Percentiles rank a stretch among this genome's conserved stretches.
Conservation (phyloP, 2,329 filamentous ascomycete genomes). For the Claviceps maximensis region DNA sequence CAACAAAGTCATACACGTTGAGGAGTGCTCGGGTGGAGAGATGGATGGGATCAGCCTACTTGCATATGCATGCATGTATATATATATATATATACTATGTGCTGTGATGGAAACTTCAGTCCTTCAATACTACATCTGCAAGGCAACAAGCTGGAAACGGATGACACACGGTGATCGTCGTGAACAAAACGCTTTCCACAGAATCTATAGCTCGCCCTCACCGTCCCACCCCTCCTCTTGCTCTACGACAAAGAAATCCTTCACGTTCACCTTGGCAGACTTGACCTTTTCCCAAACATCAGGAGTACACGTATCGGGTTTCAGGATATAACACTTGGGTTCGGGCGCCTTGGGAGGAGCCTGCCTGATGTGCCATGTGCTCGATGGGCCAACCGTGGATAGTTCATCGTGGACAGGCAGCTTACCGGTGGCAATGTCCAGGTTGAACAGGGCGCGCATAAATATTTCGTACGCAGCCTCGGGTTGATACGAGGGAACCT, state of each 20-base stretch:
- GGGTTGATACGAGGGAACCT: slow-evolving; percentile 47
- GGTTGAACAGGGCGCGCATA: slow-evolving; percentile 41
- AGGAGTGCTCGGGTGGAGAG: too few species aligned
- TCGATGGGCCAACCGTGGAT: slow-evolving; percentile 35
- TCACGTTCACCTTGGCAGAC: slow-evolving; percentile 37
- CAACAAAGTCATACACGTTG: too few species aligned
- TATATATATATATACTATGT: too few species aligned
- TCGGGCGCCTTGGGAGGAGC: slow-evolving; percentile 30
- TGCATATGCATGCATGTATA: too few species aligned
- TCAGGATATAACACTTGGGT: slow-evolving; percentile 46
- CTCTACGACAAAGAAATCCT: slow-evolving; percentile 19
- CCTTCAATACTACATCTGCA: background rate
- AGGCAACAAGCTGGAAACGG: background rate
- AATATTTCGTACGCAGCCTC: slow-evolving; percentile 44
- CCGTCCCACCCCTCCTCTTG: background rate
- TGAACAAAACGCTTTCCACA: background rate
- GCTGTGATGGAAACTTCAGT: background rate
- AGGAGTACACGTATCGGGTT: slow-evolving; percentile 40
- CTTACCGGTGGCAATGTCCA: slow-evolving; percentile 41
- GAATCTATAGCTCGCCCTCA: slow-evolving; percentile 1
- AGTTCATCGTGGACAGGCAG: slow-evolving; percentile 36
- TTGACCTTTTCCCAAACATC: slow-evolving; percentile 39
- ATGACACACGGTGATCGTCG: too few species aligned
- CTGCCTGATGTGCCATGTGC: slow-evolving; percentile 47
- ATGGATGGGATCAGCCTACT: too few species aligned